These are phyloP conservation scores for Herpotrichia juniperi DNA, from an alignment of 2,329 filamentous ascomycete species.

Conservation along the genomic window DNA sequence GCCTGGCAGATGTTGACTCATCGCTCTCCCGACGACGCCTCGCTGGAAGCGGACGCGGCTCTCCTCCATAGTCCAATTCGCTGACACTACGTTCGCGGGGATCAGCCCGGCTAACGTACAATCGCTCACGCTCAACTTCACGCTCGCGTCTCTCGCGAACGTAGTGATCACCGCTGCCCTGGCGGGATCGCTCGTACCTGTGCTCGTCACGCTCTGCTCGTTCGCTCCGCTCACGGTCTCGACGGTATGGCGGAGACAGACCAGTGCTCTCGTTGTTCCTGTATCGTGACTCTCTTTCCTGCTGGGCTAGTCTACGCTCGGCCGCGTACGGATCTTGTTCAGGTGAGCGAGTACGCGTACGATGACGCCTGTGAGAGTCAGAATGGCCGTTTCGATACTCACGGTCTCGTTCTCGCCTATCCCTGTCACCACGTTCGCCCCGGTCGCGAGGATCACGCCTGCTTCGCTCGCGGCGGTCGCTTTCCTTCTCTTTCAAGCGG, in stretches of 20 bases:
- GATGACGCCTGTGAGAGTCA: constrained; percentile 49
- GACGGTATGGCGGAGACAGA: constrained; percentile 57
- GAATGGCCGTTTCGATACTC: constrained; percentile 49
- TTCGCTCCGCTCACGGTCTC: constrained; percentile 38
- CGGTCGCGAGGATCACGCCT: constrained; percentile 49
- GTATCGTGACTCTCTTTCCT: constrained; percentile 92
- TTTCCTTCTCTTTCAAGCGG: constrained; percentile 86
- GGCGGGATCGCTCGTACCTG: constrained; percentile 57
- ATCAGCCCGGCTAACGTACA: constrained; percentile 79
- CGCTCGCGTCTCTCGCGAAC: constrained; percentile 86
- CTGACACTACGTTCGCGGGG: constrained; percentile 76
- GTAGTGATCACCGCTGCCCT: constrained; percentile 70
- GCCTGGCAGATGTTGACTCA: constrained; percentile 48
- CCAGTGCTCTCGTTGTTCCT: constrained; percentile 77
- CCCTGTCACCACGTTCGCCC: constrained; percentile 49
- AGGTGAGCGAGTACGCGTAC: constrained; percentile 80
- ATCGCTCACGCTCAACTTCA: constrained; percentile 87
- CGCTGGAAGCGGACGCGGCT: constrained; percentile 60
- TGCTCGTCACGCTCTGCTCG: constrained; percentile 43
- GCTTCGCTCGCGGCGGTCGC: constrained; percentile 60
- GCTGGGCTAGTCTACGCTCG: constrained; percentile 89
- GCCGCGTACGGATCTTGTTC: constrained; percentile 95
- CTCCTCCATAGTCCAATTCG: constrained; percentile 83
- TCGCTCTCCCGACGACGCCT: constrained; percentile 79
- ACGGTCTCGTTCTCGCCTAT: constrained; percentile 39